A percentile compares a stretch with the other conserved stretches of the same genome.
These are phyloP conservation scores for Bryum argenteum DNA, from an alignment of 225 moss, liverwort and hornwort genomes.

Conservation along the genomic window DNA sequence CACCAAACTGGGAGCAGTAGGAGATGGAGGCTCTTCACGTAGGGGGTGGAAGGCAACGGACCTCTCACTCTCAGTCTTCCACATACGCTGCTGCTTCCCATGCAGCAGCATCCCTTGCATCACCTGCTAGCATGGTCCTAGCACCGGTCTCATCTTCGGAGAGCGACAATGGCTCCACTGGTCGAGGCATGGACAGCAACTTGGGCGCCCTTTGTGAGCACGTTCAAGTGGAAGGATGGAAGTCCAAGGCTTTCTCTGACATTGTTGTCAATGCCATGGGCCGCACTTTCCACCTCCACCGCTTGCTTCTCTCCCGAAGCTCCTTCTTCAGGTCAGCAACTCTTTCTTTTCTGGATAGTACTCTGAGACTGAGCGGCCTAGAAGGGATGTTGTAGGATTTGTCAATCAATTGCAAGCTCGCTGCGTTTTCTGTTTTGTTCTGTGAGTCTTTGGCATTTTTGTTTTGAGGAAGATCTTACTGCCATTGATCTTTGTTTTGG, in stretches of 20 bases:
- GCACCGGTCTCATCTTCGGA: constrained; percentile 26
- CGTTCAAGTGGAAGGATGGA: constrained; percentile 62
- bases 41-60: constrained; percentile 44
- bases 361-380: too few species aligned
- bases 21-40: constrained; percentile 47
- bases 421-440: too few species aligned
- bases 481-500: background rate
- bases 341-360: background rate
- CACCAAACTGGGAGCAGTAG: background rate
- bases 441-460: too few species aligned
- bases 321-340: constrained; percentile 58
- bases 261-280: constrained; percentile 63
- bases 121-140: constrained; percentile 30
- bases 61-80: constrained; percentile 35
- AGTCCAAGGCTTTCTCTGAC: constrained; percentile 52
- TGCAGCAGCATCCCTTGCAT: constrained; percentile 17
- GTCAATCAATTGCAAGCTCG: too few species aligned
- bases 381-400: too few species aligned
- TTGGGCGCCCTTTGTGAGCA: constrained; percentile 55
- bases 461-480: background rate
- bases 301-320: constrained; percentile 66
- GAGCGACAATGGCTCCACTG: constrained; percentile 23
- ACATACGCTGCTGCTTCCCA: constrained; percentile 40
- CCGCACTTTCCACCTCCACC: constrained; percentile 58
- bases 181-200: constrained; percentile 49